A percentile compares a stretch with the other conserved stretches of the same genome.
Conservation (phyloP, 2,329 filamentous ascomycete genomes). For the Zasmidium angulare region DNA sequence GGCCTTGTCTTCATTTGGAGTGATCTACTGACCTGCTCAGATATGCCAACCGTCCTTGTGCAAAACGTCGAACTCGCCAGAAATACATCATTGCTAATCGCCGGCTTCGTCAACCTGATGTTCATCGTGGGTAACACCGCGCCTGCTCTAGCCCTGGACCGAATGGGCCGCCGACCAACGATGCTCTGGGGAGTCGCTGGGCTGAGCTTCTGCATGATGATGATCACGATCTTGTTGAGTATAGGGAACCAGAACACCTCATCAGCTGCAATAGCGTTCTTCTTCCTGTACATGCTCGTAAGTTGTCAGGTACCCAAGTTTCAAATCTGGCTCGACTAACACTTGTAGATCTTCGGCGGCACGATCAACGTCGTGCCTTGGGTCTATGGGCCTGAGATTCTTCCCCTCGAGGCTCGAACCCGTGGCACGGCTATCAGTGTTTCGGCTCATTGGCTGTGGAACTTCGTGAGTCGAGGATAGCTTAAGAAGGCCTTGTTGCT, state of each 20-base stretch:
- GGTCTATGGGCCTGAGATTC: slow-evolving; percentile 46
- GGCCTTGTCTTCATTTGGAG: not conserved
- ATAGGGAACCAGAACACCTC: slow-evolving; percentile 41
- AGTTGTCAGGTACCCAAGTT: not conserved
- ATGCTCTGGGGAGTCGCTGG: slow-evolving; percentile 28
- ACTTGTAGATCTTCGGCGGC: slow-evolving; percentile 25
- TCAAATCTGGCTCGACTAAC: not conserved
- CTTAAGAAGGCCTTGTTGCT: slow-evolving; percentile 28
- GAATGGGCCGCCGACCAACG: slow-evolving; percentile 34
- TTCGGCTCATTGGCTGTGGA: slow-evolving; percentile 49
- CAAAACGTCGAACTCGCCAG: slow-evolving; percentile 45
- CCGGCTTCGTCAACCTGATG: slow-evolving; percentile 41
- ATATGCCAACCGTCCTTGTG: slow-evolving; percentile 29
- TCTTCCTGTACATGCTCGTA: slow-evolving; percentile 42
- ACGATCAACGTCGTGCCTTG: slow-evolving; percentile 27
- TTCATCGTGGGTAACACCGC: slow-evolving; percentile 43
- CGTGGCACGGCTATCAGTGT: slow-evolving; percentile 49
- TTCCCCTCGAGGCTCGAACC: slow-evolving; percentile 49
- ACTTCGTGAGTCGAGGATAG: slow-evolving; percentile 41
- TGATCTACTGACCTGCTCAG: not conserved
- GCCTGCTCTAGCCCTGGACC: slow-evolving; percentile 45
- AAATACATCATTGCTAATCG: slow-evolving; percentile 45
- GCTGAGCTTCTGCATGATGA: slow-evolving; percentile 38
- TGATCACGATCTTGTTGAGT: slow-evolving; percentile 39
- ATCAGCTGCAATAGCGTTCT: slow-evolving; percentile 48